Base-by-base conservation (phyloP, 768 basidiomycete species). In the Macrolepiota dolichaula region DNA sequence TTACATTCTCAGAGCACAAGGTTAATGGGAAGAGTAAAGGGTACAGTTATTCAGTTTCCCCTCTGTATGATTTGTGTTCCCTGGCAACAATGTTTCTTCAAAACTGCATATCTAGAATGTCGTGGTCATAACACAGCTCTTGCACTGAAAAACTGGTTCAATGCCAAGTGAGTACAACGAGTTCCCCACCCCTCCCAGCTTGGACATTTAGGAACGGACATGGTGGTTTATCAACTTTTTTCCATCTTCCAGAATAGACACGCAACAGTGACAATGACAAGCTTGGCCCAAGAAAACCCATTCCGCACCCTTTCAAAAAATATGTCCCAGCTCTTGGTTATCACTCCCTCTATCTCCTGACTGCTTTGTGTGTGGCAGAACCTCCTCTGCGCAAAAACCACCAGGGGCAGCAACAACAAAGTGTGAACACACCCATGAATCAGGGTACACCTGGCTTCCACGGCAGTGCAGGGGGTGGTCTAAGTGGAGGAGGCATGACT, bases 21-120 rank as follows among this genome's bases (percentile, higher is more conserved):
- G 96, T 99, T 29, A 99, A n/a, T 66, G 96, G 96, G 19, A 98
- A 98, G 76, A 96, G 94, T 74, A 98, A 98, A 80, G 96, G 96
- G 96, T 98, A 67, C 72, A 88, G 59, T 36, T 52, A 73, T 51
- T 46, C 25, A 25, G 47, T 29, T 44, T 32, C 42, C 19, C 24
- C 15, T 58, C 59, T 37, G 17, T 27, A 51, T 15, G 15, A 24
- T 50, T 12, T 17, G n/a, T 59, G 27, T 57, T 32, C 29, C 46
- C n/a, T 36, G 29, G 46, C n/a, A 24, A 27, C 38, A 29, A 53
- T 49, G 44, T 61, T 51, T 27, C 11, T 46, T 38, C 19, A 97
- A 95, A 11, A 90, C 95, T 61, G 94, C 93, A 27, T 96, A 89
- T 70, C 66, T 97, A 49, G 92, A 96, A 69, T 94, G 87, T 69